phyloP scores from a whole-genome alignment of 306 rosid genomes.

The Pachyrhizus erosus region DNA sequence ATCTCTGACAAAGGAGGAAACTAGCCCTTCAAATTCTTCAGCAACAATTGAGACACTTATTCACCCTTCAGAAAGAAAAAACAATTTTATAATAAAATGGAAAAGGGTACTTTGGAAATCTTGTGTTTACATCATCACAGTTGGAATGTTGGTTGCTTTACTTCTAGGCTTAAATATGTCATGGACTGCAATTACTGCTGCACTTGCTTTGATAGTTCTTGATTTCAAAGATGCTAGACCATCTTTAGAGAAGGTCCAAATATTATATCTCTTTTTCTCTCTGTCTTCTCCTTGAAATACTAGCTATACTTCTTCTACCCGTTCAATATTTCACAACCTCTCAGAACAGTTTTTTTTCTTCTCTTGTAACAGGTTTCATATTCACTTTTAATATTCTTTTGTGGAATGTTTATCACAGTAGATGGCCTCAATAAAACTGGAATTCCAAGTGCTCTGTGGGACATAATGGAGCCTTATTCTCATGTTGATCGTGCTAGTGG shows the following conservation, averaged over 20 bases:
- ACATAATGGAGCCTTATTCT: slow-evolving; percentile 76
- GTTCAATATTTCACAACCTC: neutral
- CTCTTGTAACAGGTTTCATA: slow-evolving; percentile 68
- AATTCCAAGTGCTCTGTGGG: slow-evolving; percentile 81
- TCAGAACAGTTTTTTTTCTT: neutral
- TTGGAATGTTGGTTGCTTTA: slow-evolving; percentile 73
- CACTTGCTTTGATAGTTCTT: slow-evolving; percentile 76
- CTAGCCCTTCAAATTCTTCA: slow-evolving; percentile 34
- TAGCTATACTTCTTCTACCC: neutral
- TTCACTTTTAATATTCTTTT: slow-evolving; percentile 74
- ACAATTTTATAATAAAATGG: slow-evolving; percentile 49
- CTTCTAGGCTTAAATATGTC: slow-evolving; percentile 76
- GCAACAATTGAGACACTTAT: slow-evolving; percentile 22
- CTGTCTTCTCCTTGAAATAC: neutral
- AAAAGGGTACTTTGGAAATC: slow-evolving; percentile 60
- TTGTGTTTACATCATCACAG: slow-evolving; percentile 63
- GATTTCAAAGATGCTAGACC: slow-evolving; percentile 83
- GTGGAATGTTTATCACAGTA: slow-evolving; percentile 85
- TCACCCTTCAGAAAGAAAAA: slow-evolving; percentile 42
- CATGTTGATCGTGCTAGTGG: slow-evolving; percentile 63
- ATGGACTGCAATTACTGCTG: slow-evolving; percentile 78
- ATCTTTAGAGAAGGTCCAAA: slow-evolving; percentile 71
- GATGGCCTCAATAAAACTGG: slow-evolving; percentile 80
- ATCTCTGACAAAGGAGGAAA: slow-evolving; percentile 50
- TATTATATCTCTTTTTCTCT: neutral